phyloP scores from a whole-genome alignment of 352 stramenopile genomes.

The Phytophthora tubulina region DNA sequence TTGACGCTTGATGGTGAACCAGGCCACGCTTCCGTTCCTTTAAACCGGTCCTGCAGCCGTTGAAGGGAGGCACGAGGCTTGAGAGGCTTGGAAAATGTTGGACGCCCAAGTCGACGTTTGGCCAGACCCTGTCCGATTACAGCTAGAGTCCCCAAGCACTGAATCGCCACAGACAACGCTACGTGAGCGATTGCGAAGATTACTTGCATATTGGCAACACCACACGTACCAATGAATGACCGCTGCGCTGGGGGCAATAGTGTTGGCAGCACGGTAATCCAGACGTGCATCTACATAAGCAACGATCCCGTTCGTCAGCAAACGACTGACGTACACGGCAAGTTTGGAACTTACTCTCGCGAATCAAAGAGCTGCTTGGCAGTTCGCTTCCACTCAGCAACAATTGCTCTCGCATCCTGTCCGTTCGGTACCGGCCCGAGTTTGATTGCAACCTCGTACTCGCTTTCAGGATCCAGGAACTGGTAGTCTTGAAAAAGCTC shows the following conservation, averaged over 20 bases:
- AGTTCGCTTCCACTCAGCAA: conserved; percentile 67
- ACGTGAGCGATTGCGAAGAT: conserved; percentile 8
- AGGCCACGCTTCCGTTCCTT: conserved; percentile 66
- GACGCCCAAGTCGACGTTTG: conserved; percentile 61
- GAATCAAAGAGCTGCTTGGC: conserved; percentile 63
- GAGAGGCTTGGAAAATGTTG: conserved; percentile 72
- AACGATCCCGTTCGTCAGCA: conserved; percentile 10
- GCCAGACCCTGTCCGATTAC: conserved; percentile 68
- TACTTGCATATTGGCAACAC: neutral
- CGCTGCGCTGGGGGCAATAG: conserved; percentile 73
- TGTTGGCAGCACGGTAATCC: conserved; percentile 55
- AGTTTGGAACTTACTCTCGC: conserved; percentile 46
- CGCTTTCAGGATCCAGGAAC: conserved; percentile 78
- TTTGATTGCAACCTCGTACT: conserved; percentile 83
- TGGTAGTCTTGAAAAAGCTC: conserved; percentile 90
- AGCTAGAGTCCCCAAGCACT: conserved; percentile 80
- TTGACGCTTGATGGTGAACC: conserved; percentile 52
- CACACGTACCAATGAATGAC: conserved; percentile 70
- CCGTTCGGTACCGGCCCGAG: conserved; percentile 61
- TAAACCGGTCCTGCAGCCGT: conserved; percentile 73
- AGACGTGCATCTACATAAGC: conserved; percentile 58
- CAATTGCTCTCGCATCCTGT: conserved; percentile 59
- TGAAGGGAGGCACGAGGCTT: conserved; percentile 76
- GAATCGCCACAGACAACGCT: conserved; percentile 9
- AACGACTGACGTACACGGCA: neutral